A percentile compares a stretch with the other conserved stretches of the same genome.
Conservation (phyloP, 2,329 filamentous ascomycete species). For the Leptographium lundbergii region DNA sequence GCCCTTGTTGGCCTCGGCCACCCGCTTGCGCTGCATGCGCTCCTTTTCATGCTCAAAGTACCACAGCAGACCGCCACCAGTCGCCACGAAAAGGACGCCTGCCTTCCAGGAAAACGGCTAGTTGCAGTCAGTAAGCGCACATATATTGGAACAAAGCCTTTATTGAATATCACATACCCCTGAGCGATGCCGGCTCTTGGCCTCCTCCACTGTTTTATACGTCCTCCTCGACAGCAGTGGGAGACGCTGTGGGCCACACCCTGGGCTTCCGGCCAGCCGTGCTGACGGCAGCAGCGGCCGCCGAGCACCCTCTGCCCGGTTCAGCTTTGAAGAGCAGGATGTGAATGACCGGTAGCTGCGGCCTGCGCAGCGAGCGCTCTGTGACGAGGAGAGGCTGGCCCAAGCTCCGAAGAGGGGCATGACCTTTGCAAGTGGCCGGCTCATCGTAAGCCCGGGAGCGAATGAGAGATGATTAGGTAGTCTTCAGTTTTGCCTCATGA, state of each 20-base stretch:
- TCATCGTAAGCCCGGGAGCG: constrained; percentile 2
- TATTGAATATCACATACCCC: constrained; percentile 28
- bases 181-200: constrained; percentile 43
- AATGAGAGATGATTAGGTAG: background rate
- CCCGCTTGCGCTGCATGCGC: constrained; percentile 75
- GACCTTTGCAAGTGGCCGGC: constrained; percentile 6
- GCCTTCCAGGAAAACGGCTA: constrained; percentile 92
- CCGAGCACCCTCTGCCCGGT: background rate
- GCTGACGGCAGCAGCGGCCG: constrained; percentile 1
- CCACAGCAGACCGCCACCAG: constrained; percentile 64
- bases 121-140: background rate
- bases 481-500: too few relatives aligned
- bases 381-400: constrained; percentile 1
- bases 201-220: constrained; percentile 44
- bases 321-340: background rate
- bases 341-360: background rate
- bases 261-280: background rate
- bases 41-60: constrained; percentile 94
- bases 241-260: constrained; percentile 13
- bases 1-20: constrained; percentile 87
- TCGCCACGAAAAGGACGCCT: constrained; percentile 69
- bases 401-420: constrained; percentile 7
- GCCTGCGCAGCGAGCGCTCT: background rate
- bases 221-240: constrained; percentile 23
- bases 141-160: background rate